These are phyloP conservation scores for Mucor lusitanicus DNA, from an alignment of 371 early-diverging fungal genomes.

Conservation along the genomic window DNA sequence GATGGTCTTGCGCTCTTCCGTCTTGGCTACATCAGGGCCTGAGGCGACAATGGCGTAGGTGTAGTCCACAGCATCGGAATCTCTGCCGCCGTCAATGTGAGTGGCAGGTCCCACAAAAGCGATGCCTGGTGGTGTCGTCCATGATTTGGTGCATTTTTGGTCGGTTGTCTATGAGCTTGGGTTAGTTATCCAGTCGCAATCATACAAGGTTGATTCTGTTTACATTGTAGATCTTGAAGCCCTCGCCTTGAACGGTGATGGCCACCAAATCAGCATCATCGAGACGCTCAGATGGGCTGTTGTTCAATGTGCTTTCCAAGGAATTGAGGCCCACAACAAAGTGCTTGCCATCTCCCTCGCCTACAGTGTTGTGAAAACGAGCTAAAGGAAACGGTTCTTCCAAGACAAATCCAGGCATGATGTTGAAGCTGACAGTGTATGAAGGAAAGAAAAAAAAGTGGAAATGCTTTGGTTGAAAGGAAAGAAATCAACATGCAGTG, in stretches of 20 bases:
- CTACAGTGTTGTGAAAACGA: conserved; percentile 52
- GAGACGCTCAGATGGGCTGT: conserved; percentile 27
- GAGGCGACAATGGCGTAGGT: conserved; percentile 59
- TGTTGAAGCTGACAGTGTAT: not conserved
- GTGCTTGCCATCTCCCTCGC: conserved; percentile 19
- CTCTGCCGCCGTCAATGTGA: conserved; percentile 34
- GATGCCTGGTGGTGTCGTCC: conserved; percentile 60
- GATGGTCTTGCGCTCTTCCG: conserved; percentile 52
- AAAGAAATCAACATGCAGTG: conserved; percentile 1
- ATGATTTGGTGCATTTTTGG: conserved; percentile 63
- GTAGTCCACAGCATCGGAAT: conserved; percentile 42
- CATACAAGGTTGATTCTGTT: not conserved
- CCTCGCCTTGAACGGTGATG: conserved; percentile 63
- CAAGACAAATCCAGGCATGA: conserved; percentile 57
- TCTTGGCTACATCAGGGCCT: conserved; percentile 54
- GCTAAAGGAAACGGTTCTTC: conserved; percentile 66
- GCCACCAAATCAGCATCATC: conserved; percentile 45
- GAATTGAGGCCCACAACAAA: conserved; percentile 46
- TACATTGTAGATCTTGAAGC: conserved; percentile 63
- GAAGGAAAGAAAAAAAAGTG: not conserved
- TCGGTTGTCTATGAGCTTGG: conserved; percentile 44
- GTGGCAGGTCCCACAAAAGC: conserved; percentile 56
- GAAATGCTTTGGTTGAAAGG: not conserved
- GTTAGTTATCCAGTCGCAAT: not conserved
- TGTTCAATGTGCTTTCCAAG: conserved; percentile 34